Percentiles rank a stretch among this genome's conserved stretches.
phyloP scores from a whole-genome alignment of 768 basidiomycete species.

The Lentinula sp. region DNA sequence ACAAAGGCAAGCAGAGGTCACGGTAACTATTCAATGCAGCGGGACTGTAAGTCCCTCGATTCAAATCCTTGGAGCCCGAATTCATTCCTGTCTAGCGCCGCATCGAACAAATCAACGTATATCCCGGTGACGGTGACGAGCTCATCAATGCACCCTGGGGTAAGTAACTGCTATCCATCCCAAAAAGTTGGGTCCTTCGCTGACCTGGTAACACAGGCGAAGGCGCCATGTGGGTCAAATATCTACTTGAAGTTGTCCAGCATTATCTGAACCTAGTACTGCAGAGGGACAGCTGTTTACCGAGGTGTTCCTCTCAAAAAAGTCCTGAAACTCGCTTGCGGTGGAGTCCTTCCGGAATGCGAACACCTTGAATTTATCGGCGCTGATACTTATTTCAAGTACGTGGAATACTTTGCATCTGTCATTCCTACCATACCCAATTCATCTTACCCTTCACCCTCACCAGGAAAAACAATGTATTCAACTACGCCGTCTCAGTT shows the following conservation, averaged over 20 bases:
- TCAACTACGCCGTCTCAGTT: slow-evolving; percentile 40
- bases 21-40: slow-evolving; percentile 50
- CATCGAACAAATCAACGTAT: slow-evolving; percentile 44
- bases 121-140: slow-evolving; percentile 51
- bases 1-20: slow-evolving; percentile 39
- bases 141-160: slow-evolving; percentile 47
- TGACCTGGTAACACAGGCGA: slow-evolving; percentile 21
- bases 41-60: slow-evolving; percentile 26
- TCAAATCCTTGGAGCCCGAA: neutral
- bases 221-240: slow-evolving; percentile 37
- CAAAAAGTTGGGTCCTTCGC: neutral
- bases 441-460: neutral
- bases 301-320: slow-evolving; percentile 49
- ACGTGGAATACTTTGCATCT: slow-evolving; percentile 2
- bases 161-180: slow-evolving; percentile 6
- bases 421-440: neutral
- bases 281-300: slow-evolving; percentile 45
- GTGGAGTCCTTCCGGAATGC: slow-evolving; percentile 40
- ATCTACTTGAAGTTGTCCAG: neutral
- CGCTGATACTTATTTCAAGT: slow-evolving; percentile 55
- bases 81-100: slow-evolving; percentile 22
- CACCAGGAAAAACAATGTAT: slow-evolving; percentile 25
- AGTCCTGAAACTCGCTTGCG: slow-evolving; percentile 45
- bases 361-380: slow-evolving; percentile 51
- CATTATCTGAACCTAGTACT: neutral